Base-by-base conservation (phyloP, 768 basidiomycete genomes). In the Mycena leptocephala region DNA sequence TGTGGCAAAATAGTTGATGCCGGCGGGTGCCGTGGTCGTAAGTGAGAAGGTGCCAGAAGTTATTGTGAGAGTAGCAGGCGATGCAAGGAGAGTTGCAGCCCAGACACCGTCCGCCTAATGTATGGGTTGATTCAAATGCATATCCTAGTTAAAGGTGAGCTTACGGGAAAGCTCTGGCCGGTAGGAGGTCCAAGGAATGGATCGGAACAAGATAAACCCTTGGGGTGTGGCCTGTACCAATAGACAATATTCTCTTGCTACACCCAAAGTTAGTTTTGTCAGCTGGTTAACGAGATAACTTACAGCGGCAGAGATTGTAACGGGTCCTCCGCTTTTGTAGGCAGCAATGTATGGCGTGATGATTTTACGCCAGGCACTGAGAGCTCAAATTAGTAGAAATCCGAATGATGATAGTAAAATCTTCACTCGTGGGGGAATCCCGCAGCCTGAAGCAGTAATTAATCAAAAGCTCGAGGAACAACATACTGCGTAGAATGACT, bases 291-390 rank as follows among this genome's bases (percentile, higher is more conserved):
- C 1, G 30, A 33, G 56, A 35, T 59, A 13, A 59, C 56, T 35
- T 59, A 35, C 56, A 22, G 32, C 35, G 33, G 56, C 20, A 35
- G 56, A 59, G 33, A 59, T 59, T 13, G 56, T 59, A 10, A 59
- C 56, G 20, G 56, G 56, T 18, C 56, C 56, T 33, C 56, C 56
- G 22, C 35, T 59, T 59, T 59, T 59, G 33, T 33, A 59, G 32
- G 56, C 56, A n/a, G 56, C 56, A n/a, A 59, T 59, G 56, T 59
- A 59, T 1, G 56, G 56, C n/a, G 32, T 59, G 33, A 59, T 59
- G 56, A 59, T 59, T 56, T 56, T 56, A 32, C 55, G 55, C 55
- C 55, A 56, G 18, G 55, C 55, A 56, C 55, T 56, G 28, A 32
- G 32, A 16, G 55, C 30, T 56, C 55, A 18, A 30, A 30, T 56